Base-by-base conservation (phyloP, 2,329 filamentous ascomycete genomes). In the Calonectria pteridis region DNA sequence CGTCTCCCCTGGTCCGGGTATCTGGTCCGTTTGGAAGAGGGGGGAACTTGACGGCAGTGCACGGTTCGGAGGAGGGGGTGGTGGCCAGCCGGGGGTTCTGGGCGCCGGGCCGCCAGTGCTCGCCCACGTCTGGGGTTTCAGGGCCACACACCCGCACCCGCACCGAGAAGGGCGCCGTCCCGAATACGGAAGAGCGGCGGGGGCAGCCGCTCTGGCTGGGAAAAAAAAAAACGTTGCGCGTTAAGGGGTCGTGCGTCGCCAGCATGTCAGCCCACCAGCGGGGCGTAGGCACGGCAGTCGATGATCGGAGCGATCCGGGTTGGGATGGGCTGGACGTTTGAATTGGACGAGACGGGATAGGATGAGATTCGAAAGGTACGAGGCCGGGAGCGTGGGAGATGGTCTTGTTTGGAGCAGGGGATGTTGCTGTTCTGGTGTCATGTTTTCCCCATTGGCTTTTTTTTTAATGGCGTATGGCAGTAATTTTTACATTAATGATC, bases 201-300 rank as follows among this genome's bases (percentile, higher is more conserved):
- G 51, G 67, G 59, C 72, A 51, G 53, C 46, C 66, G 66, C 55
- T 28, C 20, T 62, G 33, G 53, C 18, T 33, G 50, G 29, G 13
- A n/a, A 23, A 46, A 46, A 46, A 46, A 46, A 62, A 40, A 28
- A 46, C 69, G 64, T 64, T 58, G 50, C 62, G 33, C 58, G 71
- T 75, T 72, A 50, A 43, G 67, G 58, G 55, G 53, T 50, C 40
- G 37, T 33, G 63, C 33, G 69, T 63, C 63, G 37, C 31, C 26
- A 55, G 49, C 31, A 76, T 64, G 77, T 80, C 78, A 80, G 77
- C 73, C 77, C 78, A 80, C 74, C 74, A 80, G 78, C 77, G 78
- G 78, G 78, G 75, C 73, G 37, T 28, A 70, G 71, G 68, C 67
- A 73, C 72, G 73, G 64, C 71, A 71, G 69, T 77, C 67, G 71